phyloP scores from a whole-genome alignment of 495 filamentous ascomycete genomes.

The Staphylotrichum longicolle region DNA sequence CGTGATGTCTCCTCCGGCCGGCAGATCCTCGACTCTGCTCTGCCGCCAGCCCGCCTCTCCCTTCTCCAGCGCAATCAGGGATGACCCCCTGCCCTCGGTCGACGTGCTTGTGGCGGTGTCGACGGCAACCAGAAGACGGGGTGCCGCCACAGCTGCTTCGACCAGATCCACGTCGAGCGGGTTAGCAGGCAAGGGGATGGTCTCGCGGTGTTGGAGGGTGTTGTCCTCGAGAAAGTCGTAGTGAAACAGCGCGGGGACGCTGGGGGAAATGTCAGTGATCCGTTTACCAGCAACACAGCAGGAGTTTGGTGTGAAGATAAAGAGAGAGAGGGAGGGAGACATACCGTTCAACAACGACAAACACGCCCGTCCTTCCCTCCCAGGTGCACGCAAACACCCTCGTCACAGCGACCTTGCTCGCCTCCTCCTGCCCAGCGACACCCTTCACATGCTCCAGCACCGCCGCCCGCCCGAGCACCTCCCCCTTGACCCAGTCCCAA shows the following conservation, averaged over 20 bases:
- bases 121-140: constrained; percentile 53
- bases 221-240: constrained; percentile 48
- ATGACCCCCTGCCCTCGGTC: constrained; percentile 25
- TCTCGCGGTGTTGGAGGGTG: constrained; percentile 46
- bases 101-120: constrained; percentile 45
- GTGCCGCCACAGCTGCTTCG: constrained; percentile 19
- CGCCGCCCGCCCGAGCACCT: constrained; percentile 52
- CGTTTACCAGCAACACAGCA: no score
- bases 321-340: not conserved
- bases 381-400: constrained; percentile 39
- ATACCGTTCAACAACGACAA: constrained; percentile 71
- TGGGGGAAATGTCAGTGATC: constrained; percentile 25
- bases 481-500: constrained; percentile 73
- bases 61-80: constrained; percentile 24
- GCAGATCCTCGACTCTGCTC: constrained; percentile 8
- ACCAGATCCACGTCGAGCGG: constrained; percentile 54
- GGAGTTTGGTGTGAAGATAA: not conserved
- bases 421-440: constrained; percentile 30
- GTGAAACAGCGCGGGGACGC: constrained; percentile 60
- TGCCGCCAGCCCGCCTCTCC: constrained; percentile 15
- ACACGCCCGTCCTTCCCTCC: constrained; percentile 19
- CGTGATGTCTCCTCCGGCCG: constrained; percentile 26
- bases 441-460: constrained; percentile 44
- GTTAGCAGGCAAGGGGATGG: constrained; percentile 56
- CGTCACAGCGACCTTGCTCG: constrained; percentile 52